Base-by-base conservation (phyloP, 768 basidiomycete species). In the Boletus sp. region DNA sequence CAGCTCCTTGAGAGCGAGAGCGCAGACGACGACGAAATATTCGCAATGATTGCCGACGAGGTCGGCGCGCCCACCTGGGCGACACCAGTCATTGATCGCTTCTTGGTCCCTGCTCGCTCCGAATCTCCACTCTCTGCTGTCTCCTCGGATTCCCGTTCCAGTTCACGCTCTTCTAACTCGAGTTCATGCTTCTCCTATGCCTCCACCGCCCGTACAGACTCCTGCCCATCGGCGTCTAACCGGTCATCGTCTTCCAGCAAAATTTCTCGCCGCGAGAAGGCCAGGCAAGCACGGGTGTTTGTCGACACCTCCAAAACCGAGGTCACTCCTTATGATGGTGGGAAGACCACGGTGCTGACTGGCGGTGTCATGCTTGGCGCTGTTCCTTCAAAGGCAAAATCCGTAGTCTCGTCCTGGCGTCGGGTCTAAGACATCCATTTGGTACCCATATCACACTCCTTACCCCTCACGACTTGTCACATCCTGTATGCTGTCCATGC, bases 361-460 rank as follows among this genome's bases (percentile, higher is more conserved):
- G 90, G 90, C 55, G 90, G 90, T 61, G 90, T 92, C 62, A 92
- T 92, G 90, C 87, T 92, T 58, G 90, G 89, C 49, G 75, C 79
- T 39, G 78, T 75, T 61, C 67, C 72, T 55, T 56, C 69, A 51
- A 68, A 74, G 61, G 56, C 64, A 64, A 67, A 67, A 68, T 66
- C 73, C 55, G 52, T 62, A 46, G 53, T 63, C 48, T 55, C 69
- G 74, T 80, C 71, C 81, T 87, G 87, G 86, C 84, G 85, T 69
- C 81, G 84, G 69, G 77, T 76, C 56, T 81, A 66, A 77, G 63
- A 52, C 60, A 51, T 36, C 47, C 42, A 59, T 55, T 47, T 17
- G n/a, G 8, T 30, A 50, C 39, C 57, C 20, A 47, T 47, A 56
- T 39, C 56, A 70, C 69, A 54, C 61, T 70, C 69, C 14, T 68